phyloP scores from a whole-genome alignment of 208 protist species.

The Acanthamoeba polyphaga region DNA sequence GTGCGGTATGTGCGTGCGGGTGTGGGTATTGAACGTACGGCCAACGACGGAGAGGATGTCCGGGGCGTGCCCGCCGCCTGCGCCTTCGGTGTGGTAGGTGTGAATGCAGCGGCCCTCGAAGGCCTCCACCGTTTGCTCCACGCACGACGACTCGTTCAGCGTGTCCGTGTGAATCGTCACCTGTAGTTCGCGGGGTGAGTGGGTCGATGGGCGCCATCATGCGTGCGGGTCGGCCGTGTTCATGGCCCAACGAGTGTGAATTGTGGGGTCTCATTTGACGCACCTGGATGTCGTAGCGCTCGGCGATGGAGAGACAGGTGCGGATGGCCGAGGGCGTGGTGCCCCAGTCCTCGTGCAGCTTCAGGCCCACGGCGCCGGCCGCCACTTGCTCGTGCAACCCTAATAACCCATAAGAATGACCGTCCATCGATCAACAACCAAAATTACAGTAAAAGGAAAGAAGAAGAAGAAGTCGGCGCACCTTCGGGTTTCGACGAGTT shows the following conservation, averaged over 20 bases:
- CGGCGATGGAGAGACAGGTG: conserved; percentile 82
- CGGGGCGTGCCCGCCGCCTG: conserved; percentile 86
- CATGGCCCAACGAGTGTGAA: too few species aligned
- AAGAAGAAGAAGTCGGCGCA: too few species aligned
- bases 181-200: background rate
- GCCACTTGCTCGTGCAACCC: conserved; percentile 34
- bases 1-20: too few species aligned
- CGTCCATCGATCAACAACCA: too few species aligned
- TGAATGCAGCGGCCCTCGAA: conserved; percentile 87
- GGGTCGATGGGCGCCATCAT: too few species aligned
- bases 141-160: conserved; percentile 86
- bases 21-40: background rate
- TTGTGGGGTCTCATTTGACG: too few species aligned
- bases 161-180: conserved; percentile 89
- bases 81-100: conserved; percentile 88
- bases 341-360: conserved; percentile 89
- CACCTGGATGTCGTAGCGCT: conserved; percentile 83
- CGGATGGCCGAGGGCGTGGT: conserved; percentile 86
- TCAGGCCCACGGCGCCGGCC: conserved; percentile 79
- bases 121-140: conserved; percentile 85
- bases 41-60: conserved; percentile 82
- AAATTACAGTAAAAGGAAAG: background rate
- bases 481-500: conserved; percentile 81
- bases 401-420: background rate
- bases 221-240: too few species aligned